Evolutionary conservation across 371 early-diverging fungal species (phyloP).

Genomic region (Massospora cicadina): DNA sequence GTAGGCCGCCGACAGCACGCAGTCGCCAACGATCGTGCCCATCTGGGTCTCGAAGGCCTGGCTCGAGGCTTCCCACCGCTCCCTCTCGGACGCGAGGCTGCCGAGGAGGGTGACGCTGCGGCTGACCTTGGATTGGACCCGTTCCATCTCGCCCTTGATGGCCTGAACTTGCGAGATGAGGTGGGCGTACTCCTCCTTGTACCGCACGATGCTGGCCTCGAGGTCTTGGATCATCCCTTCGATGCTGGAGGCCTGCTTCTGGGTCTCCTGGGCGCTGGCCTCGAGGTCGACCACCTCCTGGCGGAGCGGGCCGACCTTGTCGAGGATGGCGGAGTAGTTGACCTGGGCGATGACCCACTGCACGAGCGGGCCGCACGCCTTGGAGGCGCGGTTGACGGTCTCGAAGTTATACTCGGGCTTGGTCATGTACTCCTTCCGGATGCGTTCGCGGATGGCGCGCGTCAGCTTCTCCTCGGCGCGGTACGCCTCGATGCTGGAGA

Average conservation of each 20-base stretch:
- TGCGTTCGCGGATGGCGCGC: slow-evolving; percentile 48
- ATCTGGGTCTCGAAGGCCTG: slow-evolving; percentile 88
- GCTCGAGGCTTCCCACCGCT: slow-evolving; percentile 83
- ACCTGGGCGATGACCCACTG: slow-evolving; percentile 97
- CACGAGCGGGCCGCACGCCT: slow-evolving; percentile 96
- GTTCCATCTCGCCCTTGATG: slow-evolving; percentile 89
- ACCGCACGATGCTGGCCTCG: slow-evolving; percentile 68
- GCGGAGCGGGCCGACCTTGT: slow-evolving; percentile 89
- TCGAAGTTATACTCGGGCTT: slow-evolving; percentile 87
- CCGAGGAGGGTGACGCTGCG: slow-evolving; percentile 77
- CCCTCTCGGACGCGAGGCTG: slow-evolving; percentile 81
- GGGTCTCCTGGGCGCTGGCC: slow-evolving; percentile 53
- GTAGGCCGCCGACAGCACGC: slow-evolving; percentile 81
- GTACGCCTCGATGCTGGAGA: slow-evolving; percentile 88
- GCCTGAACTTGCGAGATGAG: slow-evolving; percentile 83
- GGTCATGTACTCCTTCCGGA: slow-evolving; percentile 53
- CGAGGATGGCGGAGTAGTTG: slow-evolving; percentile 75
- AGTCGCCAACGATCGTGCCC: slow-evolving; percentile 96
- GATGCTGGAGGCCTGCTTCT: slow-evolving; percentile 48
- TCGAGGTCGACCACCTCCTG: slow-evolving; percentile 78
- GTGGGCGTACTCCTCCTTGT: slow-evolving; percentile 92
- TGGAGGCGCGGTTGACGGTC: slow-evolving; percentile 88
- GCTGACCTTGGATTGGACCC: slow-evolving; percentile 83
- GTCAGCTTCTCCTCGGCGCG: slow-evolving; percentile 70
- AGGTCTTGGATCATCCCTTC: slow-evolving; percentile 67